These are phyloP conservation scores for Cyclotella distinguenda DNA, from an alignment of 108 stramenopile genomes.

Conservation along the genomic window DNA sequence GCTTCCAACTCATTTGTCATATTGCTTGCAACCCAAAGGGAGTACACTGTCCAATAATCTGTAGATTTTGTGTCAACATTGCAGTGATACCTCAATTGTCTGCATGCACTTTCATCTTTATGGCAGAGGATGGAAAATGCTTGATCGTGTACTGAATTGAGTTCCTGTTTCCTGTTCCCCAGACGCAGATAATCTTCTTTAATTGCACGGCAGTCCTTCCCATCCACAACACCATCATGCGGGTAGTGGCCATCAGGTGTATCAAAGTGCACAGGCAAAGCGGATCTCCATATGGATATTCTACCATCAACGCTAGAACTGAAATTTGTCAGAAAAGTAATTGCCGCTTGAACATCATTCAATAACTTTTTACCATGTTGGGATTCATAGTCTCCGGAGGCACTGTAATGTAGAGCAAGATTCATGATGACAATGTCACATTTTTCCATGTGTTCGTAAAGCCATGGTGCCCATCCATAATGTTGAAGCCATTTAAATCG, in stretches of 20 bases:
- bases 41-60: not conserved
- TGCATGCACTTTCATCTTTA: not conserved
- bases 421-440: constrained; percentile 7
- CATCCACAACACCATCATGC: not conserved
- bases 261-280: not conserved
- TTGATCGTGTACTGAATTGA: not conserved
- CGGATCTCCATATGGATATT: constrained; percentile 1
- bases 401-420: not conserved
- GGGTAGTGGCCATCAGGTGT: constrained; percentile 2
- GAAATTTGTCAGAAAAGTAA: constrained; percentile 4
- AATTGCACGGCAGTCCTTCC: not conserved
- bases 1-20: not conserved
- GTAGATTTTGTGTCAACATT: not conserved
- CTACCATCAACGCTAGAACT: not conserved
- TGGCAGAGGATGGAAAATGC: not conserved
- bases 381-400: not conserved
- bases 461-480: not conserved
- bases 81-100: not conserved
- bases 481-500: constrained; percentile 1
- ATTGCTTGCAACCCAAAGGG: constrained; percentile 6
- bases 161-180: not conserved
- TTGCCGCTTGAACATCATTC: not conserved
- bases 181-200: not conserved
- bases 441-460: constrained; percentile 1
- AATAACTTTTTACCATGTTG: not conserved